Evolutionary conservation across 495 filamentous ascomycete genomes (phyloP).

Genomic region (Aspergillus saccharolyticus): DNA sequence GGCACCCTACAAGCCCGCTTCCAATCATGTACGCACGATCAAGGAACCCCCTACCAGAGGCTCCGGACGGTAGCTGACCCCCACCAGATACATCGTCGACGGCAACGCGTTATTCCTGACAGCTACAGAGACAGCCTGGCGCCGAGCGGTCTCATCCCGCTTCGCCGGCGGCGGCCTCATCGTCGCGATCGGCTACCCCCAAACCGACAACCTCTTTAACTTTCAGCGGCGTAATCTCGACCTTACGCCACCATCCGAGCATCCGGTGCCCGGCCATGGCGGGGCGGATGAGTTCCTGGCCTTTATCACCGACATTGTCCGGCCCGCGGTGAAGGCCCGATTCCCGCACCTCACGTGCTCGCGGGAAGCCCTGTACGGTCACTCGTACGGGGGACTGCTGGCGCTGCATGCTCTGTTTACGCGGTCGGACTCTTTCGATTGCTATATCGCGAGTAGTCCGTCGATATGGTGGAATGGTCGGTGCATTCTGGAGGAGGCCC

Average conservation of each 20-base stretch:
- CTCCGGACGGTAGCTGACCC: neutral
- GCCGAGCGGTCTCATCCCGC: constrained; percentile 16
- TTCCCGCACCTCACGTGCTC: constrained; percentile 14
- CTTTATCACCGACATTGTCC: constrained; percentile 21
- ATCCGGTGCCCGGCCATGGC: constrained; percentile 12
- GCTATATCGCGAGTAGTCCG: constrained; percentile 23
- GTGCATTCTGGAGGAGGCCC: constrained; percentile 17
- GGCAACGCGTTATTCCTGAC: constrained; percentile 27
- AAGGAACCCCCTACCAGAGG: neutral
- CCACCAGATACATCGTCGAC: constrained; percentile 24
- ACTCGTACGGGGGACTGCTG: constrained; percentile 25
- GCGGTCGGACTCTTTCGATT: constrained; percentile 19
- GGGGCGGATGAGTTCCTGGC: constrained; percentile 22
- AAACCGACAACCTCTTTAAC: constrained; percentile 19
- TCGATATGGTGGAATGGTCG: constrained; percentile 25
- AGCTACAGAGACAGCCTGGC: constrained; percentile 24
- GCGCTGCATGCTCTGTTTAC: constrained; percentile 26
- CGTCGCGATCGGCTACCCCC: constrained; percentile 26
- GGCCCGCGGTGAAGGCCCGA: constrained; percentile 14
- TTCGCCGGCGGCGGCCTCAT: constrained; percentile 19
- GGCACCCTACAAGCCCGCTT: neutral
- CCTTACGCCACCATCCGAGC: constrained; percentile 19
- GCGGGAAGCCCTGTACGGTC: constrained; percentile 22
- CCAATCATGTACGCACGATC: constrained; percentile 21
- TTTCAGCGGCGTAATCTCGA: constrained; percentile 16